Evolutionary conservation across 106 monocot genomes (phyloP).

Genomic region (Dendrobium chrysotoxum): DNA sequence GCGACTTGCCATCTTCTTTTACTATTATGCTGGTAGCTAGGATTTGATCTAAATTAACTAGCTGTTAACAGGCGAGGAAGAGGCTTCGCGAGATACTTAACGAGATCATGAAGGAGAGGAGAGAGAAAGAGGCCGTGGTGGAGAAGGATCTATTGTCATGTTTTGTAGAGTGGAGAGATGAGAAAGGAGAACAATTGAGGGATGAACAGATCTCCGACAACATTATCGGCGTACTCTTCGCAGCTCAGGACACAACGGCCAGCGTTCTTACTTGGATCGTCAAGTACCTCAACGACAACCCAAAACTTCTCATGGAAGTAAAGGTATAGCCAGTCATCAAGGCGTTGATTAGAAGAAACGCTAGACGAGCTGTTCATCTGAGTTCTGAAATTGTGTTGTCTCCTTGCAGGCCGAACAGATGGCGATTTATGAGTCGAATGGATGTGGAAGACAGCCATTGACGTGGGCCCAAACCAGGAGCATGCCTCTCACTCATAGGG

Average conservation of each 20-base stretch:
- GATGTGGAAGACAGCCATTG: conserved; percentile 35
- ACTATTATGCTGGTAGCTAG: not conserved
- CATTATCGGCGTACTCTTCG: conserved; percentile 77
- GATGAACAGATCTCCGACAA: conserved; percentile 87
- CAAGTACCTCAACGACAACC: conserved; percentile 73
- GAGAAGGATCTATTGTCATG: conserved; percentile 43
- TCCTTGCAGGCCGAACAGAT: conserved; percentile 57
- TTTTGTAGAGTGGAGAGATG: conserved; percentile 40
- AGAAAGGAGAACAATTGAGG: conserved; percentile 21
- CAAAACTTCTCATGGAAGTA: conserved; percentile 55
- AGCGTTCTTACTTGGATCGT: conserved; percentile 84
- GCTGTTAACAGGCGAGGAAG: conserved; percentile 56
- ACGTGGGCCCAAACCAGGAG: conserved; percentile 74
- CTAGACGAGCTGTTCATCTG: too few relatives aligned
- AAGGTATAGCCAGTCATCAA: conserved; percentile 27
- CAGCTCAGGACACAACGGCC: conserved; percentile 88
- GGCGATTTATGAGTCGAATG: conserved; percentile 41
- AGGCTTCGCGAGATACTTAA: conserved; percentile 33
- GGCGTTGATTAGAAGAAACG: too few relatives aligned
- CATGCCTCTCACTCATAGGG: conserved; percentile 72
- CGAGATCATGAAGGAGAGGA: conserved; percentile 63
- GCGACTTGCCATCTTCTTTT: not conserved
- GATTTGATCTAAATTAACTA: not conserved
- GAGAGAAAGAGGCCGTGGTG: conserved; percentile 5
- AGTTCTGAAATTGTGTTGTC: too few relatives aligned